A percentile compares a stretch with the other conserved stretches of the same genome.
Evolutionary conservation across 805 yeast species (phyloP).

Genomic region (Yamadazyma philogaea): DNA sequence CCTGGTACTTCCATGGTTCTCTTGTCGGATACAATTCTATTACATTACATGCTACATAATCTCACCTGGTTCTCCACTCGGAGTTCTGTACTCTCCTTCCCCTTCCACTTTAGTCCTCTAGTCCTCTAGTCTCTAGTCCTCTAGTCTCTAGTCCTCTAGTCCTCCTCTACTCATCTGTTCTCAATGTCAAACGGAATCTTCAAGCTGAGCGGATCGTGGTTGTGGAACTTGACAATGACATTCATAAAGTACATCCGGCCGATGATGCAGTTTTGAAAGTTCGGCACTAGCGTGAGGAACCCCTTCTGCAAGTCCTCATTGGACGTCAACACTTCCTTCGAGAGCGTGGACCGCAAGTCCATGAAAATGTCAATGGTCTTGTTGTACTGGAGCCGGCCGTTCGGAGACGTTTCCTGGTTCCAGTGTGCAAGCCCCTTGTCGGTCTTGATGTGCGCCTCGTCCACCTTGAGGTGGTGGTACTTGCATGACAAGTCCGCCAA

Average conservation of each 20-base stretch:
- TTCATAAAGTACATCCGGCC: constrained; percentile 36
- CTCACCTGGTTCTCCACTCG: too few species aligned
- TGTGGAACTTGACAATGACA: constrained; percentile 21
- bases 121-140: neutral
- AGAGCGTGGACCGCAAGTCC: constrained; percentile 10
- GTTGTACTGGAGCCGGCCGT: constrained; percentile 1
- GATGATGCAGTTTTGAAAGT: constrained; percentile 35
- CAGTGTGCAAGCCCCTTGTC: constrained; percentile 2
- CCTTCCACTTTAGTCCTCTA: neutral
- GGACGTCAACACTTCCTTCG: constrained; percentile 22
- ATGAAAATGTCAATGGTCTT: constrained; percentile 8
- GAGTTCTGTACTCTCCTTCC: too few species aligned
- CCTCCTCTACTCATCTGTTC: neutral
- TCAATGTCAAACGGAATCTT: constrained; percentile 26
- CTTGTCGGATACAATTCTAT: neutral
- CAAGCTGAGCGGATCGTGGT: constrained; percentile 23
- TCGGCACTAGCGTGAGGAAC: constrained; percentile 34
- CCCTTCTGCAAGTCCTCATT: constrained; percentile 17
- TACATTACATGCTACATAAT: neutral
- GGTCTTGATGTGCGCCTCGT: constrained; percentile 9
- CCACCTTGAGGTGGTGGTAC: constrained; percentile 28
- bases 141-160: neutral
- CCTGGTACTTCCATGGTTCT: neutral
- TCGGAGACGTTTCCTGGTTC: neutral
- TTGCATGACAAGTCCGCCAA: constrained; percentile 32